Base-by-base conservation (phyloP, 805 yeast genomes). In the Hyphopichia homilentoma region DNA sequence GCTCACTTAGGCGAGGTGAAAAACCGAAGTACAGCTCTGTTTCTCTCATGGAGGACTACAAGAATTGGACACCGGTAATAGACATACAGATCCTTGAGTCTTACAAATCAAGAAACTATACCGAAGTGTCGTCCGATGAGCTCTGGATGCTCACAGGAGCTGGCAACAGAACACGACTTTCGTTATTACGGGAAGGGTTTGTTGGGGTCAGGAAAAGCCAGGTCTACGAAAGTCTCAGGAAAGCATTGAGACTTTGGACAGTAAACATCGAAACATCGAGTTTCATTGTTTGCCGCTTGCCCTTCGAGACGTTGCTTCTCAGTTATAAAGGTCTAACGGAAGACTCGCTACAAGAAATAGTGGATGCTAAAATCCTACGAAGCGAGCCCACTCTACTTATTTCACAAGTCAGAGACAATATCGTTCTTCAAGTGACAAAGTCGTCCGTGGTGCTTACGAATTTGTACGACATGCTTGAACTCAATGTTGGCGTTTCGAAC, bases 21-120 rank as follows among this genome's bases (percentile, higher is more conserved):
- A 50, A 35, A 33, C 31, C 40, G 6, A 38, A 44, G 1, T 58
- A 47, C 28, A 54, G 54, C 16, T 42, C 34, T 18, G 58, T 54
- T 5, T 40, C 40, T 17, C 32, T 60, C 5, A 21, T 56, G 2
- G 44, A 45, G 2, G 65, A 55, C 33, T 65, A 58, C 46, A 57
- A 54, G 22, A 69, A 65, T 39, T 73, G 79, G 78, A 59, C 76
- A 0, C 77, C 78, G 0, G 32, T 72, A 1, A 36, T 66, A 13
- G 77, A 72, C 46, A 45, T 65, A 2, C 57, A 50, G 35, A 45
- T 68, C 2, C 49, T 68, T 1, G 61, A 62, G 15, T 38, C 61
- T 1, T 43, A 21, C 24, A 32, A 26, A 7, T 38, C 52, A n/a
- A 43, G 57, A 16, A 39, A 37, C 16, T 25, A 47, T 25, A 21